A percentile compares a stretch with the other conserved stretches of the same genome.
phyloP scores from a whole-genome alignment of 140 eudicot genomes.

The Senecio squalidus region DNA sequence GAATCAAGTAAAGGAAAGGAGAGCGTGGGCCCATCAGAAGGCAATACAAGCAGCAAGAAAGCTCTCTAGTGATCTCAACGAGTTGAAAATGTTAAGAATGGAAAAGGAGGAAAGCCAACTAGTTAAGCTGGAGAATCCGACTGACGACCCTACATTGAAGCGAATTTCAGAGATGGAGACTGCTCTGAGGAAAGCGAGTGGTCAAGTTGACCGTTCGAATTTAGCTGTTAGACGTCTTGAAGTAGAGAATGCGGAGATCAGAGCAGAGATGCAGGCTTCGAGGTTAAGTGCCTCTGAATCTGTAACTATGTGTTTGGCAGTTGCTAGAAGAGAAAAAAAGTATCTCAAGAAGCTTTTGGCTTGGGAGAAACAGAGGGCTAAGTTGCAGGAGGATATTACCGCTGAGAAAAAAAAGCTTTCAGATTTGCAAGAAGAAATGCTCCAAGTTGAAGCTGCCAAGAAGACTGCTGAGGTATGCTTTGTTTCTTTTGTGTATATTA shows the following conservation, averaged over 20 bases:
- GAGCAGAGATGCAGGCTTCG: conserved; percentile 72
- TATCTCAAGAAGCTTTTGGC: conserved; percentile 54
- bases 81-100: conserved; percentile 60
- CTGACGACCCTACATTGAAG: conserved; percentile 60
- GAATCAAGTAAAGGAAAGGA: conserved; percentile 58
- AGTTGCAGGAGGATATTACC: conserved; percentile 63
- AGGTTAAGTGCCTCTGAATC: conserved; percentile 78
- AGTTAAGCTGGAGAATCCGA: conserved; percentile 43
- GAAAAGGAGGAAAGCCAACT: conserved; percentile 63
- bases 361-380: conserved; percentile 68
- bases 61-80: conserved; percentile 56
- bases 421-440: conserved; percentile 43
- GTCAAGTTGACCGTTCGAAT: conserved; percentile 59
- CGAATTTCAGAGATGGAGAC: conserved; percentile 57
- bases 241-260: conserved; percentile 62
- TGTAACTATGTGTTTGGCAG: conserved; percentile 39
- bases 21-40: conserved; percentile 77
- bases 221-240: conserved; percentile 47
- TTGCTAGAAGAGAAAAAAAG: conserved; percentile 73
- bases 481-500: background rate
- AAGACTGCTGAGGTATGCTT: conserved; percentile 58
- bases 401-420: conserved; percentile 58
- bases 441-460: conserved; percentile 41
- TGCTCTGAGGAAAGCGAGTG: conserved; percentile 53
- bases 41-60: conserved; percentile 76